Percentiles rank a stretch among this genome's conserved stretches.
Evolutionary conservation across 2,329 filamentous ascomycete species (phyloP).

Genomic region (Trichophyton schoenleinii): DNA sequence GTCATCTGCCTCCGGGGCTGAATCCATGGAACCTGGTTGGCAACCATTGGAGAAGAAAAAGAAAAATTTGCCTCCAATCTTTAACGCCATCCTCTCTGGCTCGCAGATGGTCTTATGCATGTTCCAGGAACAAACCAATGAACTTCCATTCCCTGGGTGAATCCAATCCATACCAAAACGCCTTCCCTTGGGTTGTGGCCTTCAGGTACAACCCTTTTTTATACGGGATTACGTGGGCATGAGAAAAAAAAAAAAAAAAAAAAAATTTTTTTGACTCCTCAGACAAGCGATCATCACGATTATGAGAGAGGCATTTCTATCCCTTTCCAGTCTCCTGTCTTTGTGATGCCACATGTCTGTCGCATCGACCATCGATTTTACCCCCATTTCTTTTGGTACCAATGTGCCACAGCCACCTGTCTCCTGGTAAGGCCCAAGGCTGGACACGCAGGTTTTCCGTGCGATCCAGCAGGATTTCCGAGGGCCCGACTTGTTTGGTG

Average conservation of each 20-base stretch:
- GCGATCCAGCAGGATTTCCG: background rate
- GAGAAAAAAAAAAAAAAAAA: background rate
- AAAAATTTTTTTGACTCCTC: background rate
- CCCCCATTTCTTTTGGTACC: background rate
- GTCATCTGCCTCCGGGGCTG: background rate
- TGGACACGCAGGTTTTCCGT: background rate
- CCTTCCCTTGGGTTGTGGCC: background rate
- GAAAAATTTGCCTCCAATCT: background rate
- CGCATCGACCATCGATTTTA: background rate
- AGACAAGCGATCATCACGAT: background rate
- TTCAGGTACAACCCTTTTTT: background rate
- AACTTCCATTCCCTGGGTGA: background rate
- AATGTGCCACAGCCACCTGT: constrained; percentile 1
- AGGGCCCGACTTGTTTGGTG: background rate
- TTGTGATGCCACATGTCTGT: background rate
- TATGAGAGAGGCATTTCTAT: background rate
- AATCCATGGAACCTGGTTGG: constrained; percentile 2
- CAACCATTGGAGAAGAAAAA: background rate
- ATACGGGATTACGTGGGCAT: background rate
- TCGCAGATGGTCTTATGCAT: background rate
- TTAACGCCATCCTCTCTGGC: constrained; percentile 1
- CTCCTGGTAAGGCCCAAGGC: background rate
- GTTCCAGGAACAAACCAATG: constrained; percentile 3
- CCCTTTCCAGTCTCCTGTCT: background rate
- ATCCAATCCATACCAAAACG: background rate